Evolutionary conservation across 2,329 filamentous ascomycete genomes (phyloP).

Genomic region (Clonostachys byssicola): DNA sequence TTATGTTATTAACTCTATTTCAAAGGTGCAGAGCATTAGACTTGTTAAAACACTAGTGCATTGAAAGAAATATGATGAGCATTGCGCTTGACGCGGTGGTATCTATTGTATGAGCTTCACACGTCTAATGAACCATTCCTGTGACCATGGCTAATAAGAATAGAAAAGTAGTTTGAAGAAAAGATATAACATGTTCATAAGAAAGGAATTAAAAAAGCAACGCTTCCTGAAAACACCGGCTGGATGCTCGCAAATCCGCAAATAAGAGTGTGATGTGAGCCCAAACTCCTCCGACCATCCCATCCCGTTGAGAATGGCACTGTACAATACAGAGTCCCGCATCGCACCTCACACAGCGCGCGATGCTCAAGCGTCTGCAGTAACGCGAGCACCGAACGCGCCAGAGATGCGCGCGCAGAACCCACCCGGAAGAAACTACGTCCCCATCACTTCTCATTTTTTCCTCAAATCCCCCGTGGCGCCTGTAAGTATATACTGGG

Average conservation of each 20-base stretch:
- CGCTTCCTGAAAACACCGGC: neutral
- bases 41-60: too few relatives aligned
- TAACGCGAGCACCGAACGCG: neutral
- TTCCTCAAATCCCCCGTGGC: slow-evolving; percentile 1
- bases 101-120: too few relatives aligned
- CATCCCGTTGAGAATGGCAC: neutral
- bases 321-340: too few relatives aligned
- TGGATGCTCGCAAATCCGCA: neutral
- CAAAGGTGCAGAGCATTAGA: too few relatives aligned
- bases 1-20: too few relatives aligned
- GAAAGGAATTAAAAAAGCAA: neutral
- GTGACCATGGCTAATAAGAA: neutral
- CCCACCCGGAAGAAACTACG: too few relatives aligned
- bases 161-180: neutral
- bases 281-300: neutral
- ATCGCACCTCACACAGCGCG: neutral
- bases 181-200: neutral
- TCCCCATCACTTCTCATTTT: neutral
- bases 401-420: too few relatives aligned
- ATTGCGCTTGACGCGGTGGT: too few relatives aligned
- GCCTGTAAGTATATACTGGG: slow-evolving; percentile 9
- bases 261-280: neutral
- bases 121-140: neutral
- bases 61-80: too few relatives aligned
- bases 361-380: neutral